Evolutionary conservation across 1,284 basidiomycete species (phyloP).

Genomic region (Papiliotrema laurentii): DNA sequence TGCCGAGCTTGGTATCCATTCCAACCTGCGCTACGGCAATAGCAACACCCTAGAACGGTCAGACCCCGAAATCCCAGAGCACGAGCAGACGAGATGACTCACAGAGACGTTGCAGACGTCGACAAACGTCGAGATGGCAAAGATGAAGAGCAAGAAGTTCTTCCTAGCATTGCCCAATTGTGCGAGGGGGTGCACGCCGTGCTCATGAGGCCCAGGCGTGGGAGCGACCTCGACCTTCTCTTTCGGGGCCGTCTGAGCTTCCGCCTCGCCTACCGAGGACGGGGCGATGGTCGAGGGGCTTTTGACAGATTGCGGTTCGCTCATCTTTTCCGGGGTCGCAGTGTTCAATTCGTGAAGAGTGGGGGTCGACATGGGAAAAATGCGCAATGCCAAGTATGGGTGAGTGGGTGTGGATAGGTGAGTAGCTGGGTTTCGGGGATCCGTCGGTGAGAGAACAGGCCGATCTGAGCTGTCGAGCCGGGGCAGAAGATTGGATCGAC

Average conservation of each 20-base stretch:
- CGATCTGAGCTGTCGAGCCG: too few relatives aligned
- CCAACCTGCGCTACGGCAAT: slow-evolving; percentile 33
- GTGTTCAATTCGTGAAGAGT: not conserved
- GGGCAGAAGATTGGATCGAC: too few relatives aligned
- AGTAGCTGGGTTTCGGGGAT: not conserved
- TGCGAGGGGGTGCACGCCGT: slow-evolving; percentile 12
- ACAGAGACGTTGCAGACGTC: slow-evolving; percentile 9
- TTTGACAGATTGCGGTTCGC: not conserved
- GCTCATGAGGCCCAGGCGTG: not conserved
- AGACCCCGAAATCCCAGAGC: slow-evolving; percentile 5
- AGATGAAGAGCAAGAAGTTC: slow-evolving; percentile 22
- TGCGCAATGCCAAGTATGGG: too few relatives aligned
- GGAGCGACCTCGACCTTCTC: not conserved
- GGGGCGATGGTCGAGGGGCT: not conserved
- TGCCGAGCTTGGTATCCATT: slow-evolving; percentile 21
- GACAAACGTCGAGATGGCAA: slow-evolving; percentile 31
- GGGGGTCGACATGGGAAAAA: not conserved
- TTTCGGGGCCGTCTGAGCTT: not conserved
- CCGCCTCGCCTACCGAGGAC: not conserved
- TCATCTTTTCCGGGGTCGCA: not conserved
- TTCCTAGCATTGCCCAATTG: slow-evolving; percentile 12
- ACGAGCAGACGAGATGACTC: not conserved
- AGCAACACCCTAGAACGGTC: slow-evolving; percentile 30
- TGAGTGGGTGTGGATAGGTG: not conserved
- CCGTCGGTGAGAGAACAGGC: too few relatives aligned